Percentiles rank a stretch among this genome's conserved stretches.
These are phyloP conservation scores for Francoa sonchifolia DNA, from an alignment of 441 rosid species.

Conservation along the genomic window DNA sequence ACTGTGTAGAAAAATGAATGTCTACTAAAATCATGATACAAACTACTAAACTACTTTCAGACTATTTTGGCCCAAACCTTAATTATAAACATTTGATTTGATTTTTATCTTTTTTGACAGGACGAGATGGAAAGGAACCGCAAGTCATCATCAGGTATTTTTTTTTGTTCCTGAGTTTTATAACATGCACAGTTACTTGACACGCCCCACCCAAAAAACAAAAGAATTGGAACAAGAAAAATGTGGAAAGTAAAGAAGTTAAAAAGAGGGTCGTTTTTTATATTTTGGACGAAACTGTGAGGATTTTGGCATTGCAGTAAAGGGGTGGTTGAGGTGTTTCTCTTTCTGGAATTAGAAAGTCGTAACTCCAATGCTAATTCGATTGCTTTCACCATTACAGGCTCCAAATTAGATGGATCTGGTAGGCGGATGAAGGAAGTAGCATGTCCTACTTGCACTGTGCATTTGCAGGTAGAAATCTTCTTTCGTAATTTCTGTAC, in stretches of 20 bases:
- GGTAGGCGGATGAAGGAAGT: slow-evolving; percentile 92
- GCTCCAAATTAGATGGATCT: slow-evolving; percentile 52
- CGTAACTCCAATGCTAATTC: background rate
- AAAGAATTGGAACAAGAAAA: background rate
- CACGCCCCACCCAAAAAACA: too few relatives aligned
- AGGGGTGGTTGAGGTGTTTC: too few relatives aligned
- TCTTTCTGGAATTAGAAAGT: background rate
- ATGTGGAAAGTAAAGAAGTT: background rate
- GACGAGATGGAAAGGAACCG: slow-evolving; percentile 97
- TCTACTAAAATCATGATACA: too few relatives aligned
- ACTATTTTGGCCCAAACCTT: background rate
- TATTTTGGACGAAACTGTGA: too few relatives aligned
- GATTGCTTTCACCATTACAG: slow-evolving; percentile 19
- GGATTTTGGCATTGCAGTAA: too few relatives aligned
- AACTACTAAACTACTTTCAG: background rate
- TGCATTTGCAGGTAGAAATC: slow-evolving; percentile 76
- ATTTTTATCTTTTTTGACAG: slow-evolving; percentile 29
- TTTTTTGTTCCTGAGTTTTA: background rate
- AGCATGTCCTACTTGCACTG: slow-evolving; percentile 94
- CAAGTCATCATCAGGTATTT: slow-evolving; percentile 54
- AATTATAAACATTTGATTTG: slow-evolving; percentile 5
- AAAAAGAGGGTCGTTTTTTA: too few relatives aligned
- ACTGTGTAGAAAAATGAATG: too few relatives aligned
- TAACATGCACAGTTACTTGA: background rate
- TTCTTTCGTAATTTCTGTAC: background rate